Percentiles rank a stretch among this genome's conserved stretches.
phyloP scores from a whole-genome alignment of 192 early-diverging fungal genomes.

The Paraglomus occultum region DNA sequence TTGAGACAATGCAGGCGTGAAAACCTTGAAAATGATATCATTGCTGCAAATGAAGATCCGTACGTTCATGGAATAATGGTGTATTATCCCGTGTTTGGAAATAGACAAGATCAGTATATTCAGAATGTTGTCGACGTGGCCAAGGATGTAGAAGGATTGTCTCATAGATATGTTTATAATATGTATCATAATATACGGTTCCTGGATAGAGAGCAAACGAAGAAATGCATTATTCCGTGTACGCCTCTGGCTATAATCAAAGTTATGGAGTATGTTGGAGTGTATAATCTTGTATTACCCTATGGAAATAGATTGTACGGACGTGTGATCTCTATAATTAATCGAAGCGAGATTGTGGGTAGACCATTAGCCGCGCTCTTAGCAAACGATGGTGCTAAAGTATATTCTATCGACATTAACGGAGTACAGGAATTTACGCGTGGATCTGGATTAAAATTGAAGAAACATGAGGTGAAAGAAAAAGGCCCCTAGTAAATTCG shows the following conservation, averaged over 20 bases:
- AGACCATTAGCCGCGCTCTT: slow-evolving; percentile 94
- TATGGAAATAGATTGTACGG: slow-evolving; percentile 96
- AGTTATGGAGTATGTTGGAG: slow-evolving; percentile 93
- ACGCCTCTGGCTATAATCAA: slow-evolving; percentile 98
- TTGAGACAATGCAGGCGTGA: slow-evolving; percentile 78
- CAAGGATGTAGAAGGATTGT: slow-evolving; percentile 98
- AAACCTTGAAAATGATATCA: slow-evolving; percentile 80
- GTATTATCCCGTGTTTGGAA: slow-evolving; percentile 98
- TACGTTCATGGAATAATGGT: slow-evolving; percentile 95
- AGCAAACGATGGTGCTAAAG: slow-evolving; percentile 98
- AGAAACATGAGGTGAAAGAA: slow-evolving; percentile 56
- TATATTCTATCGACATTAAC: slow-evolving; percentile 92
- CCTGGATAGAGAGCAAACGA: slow-evolving; percentile 75
- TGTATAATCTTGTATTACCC: slow-evolving; percentile 84
- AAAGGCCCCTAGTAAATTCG: background rate
- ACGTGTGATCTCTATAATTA: slow-evolving; percentile 87
- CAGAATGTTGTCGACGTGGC: slow-evolving; percentile 83
- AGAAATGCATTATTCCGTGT: slow-evolving; percentile 97
- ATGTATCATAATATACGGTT: slow-evolving; percentile 96
- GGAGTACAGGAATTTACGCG: slow-evolving; percentile 80
- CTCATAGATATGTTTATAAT: slow-evolving; percentile 92
- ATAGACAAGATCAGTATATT: slow-evolving; percentile 90
- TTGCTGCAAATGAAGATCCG: slow-evolving; percentile 85
- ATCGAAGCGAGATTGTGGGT: slow-evolving; percentile 96
- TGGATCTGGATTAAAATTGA: slow-evolving; percentile 61